phyloP scores from a whole-genome alignment of 2,329 filamentous ascomycete genomes.

The Colletotrichum navitas region DNA sequence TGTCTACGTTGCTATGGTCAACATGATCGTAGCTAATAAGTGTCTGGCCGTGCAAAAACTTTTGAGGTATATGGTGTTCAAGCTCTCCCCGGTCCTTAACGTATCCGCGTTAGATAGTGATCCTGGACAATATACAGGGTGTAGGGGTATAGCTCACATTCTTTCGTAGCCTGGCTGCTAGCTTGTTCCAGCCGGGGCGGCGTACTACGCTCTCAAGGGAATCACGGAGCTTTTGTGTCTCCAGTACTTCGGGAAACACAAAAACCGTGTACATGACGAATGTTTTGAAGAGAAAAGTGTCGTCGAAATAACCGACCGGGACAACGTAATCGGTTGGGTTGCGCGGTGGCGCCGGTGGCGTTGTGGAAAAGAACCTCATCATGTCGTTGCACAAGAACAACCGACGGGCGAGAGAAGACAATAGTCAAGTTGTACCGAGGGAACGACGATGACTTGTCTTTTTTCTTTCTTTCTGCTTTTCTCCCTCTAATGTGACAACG shows the following conservation, averaged over 20 bases:
- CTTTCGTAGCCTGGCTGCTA: background rate
- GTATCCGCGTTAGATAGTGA: background rate
- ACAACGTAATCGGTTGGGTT: background rate
- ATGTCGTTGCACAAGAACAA: background rate
- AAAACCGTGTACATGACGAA: background rate
- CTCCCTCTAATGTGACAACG: background rate
- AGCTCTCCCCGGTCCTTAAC: conserved; percentile 45
- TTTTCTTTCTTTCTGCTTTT: background rate
- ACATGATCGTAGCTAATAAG: conserved; percentile 52
- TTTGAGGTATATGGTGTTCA: conserved; percentile 57
- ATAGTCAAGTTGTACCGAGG: background rate
- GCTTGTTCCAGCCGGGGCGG: background rate
- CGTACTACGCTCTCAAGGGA: background rate
- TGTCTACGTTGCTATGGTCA: conserved; percentile 45
- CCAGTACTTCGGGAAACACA: background rate
- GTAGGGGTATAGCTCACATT: background rate
- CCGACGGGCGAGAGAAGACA: background rate
- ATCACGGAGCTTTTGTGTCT: background rate
- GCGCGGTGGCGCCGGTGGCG: background rate
- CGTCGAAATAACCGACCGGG: background rate
- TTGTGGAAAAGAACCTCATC: background rate
- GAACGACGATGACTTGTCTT: background rate
- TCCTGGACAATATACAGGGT: background rate
- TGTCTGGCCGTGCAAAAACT: conserved; percentile 52
- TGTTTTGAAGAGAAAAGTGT: background rate